phyloP scores from a whole-genome alignment of 192 early-diverging fungal genomes.

The Linnemannia elongata region DNA sequence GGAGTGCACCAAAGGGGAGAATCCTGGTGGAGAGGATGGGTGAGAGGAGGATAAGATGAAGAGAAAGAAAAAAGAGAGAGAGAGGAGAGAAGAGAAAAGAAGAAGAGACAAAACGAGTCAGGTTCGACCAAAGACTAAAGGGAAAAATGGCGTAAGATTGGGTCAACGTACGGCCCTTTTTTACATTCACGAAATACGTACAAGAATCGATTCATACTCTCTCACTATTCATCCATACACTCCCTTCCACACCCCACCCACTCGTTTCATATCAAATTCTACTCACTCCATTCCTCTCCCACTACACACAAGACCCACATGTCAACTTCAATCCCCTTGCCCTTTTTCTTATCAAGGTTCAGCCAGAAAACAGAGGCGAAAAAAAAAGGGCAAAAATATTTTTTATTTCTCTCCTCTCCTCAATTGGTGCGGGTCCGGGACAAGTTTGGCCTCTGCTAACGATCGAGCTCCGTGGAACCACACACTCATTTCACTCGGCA shows the following conservation, averaged over 20 bases:
- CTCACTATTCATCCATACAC: neutral
- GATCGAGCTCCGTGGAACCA: conserved; percentile 48
- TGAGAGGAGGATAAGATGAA: neutral
- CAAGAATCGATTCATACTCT: neutral
- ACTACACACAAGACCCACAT: neutral
- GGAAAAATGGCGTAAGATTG: neutral
- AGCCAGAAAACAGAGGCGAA: neutral
- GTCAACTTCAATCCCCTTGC: neutral
- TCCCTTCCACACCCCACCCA: neutral
- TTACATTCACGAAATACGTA: neutral
- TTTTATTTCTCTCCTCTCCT: neutral
- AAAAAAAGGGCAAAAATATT: neutral
- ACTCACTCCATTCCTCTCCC: no score
- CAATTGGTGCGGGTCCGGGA: neutral
- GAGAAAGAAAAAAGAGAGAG: neutral
- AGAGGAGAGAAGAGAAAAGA: no score
- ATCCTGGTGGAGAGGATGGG: conserved; percentile 4
- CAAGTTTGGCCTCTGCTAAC: conserved; percentile 44
- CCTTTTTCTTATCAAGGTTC: conserved; percentile 1
- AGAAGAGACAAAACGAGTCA: neutral
- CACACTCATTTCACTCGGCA: conserved; percentile 43
- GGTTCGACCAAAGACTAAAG: no score
- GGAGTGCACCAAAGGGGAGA: neutral
- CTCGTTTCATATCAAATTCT: no score
- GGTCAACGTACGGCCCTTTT: neutral